Evolutionary conservation across 2,329 filamentous ascomycete genomes (phyloP).

Genomic region (Talaromyces sp.): DNA sequence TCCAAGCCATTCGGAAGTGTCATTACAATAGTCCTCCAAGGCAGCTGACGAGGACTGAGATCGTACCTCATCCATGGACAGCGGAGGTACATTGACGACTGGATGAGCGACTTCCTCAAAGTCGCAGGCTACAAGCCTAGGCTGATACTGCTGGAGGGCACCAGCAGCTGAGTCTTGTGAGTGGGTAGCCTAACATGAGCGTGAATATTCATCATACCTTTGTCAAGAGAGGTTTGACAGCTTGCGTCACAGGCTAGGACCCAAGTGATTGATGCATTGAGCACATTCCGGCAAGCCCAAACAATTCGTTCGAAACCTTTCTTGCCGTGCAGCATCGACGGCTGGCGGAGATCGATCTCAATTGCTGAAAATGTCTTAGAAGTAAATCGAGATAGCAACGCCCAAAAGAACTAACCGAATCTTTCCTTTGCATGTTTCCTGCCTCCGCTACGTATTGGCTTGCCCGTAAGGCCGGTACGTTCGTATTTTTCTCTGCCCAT

Average conservation of each 20-base stretch:
- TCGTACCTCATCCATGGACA: conserved; percentile 28
- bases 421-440: conserved; percentile 64
- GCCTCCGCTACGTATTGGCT: conserved; percentile 56
- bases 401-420: conserved; percentile 55
- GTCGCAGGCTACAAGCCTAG: conserved; percentile 34
- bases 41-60: conserved; percentile 37
- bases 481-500: conserved; percentile 81
- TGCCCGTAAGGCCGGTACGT: conserved; percentile 72
- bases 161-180: conserved; percentile 1
- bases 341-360: conserved; percentile 67
- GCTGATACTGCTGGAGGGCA: conserved; percentile 36
- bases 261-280: conserved; percentile 68
- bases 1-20: conserved; percentile 61
- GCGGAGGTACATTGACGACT: conserved; percentile 30
- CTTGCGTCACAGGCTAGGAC: conserved; percentile 62
- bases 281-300: conserved; percentile 74
- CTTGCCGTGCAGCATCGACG: conserved; percentile 77
- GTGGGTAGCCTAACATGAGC: neutral
- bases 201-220: conserved; percentile 40
- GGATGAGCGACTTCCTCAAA: conserved; percentile 25
- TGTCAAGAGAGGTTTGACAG: conserved; percentile 26
- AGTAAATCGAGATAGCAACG: neutral
- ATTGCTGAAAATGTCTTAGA: conserved; percentile 54
- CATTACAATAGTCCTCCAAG: conserved; percentile 59
- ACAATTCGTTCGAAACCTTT: conserved; percentile 74